Percentiles rank a stretch among this genome's conserved stretches.
Conservation (phyloP, 208 protist genomes). For the Tritrichomonas foetus region DNA sequence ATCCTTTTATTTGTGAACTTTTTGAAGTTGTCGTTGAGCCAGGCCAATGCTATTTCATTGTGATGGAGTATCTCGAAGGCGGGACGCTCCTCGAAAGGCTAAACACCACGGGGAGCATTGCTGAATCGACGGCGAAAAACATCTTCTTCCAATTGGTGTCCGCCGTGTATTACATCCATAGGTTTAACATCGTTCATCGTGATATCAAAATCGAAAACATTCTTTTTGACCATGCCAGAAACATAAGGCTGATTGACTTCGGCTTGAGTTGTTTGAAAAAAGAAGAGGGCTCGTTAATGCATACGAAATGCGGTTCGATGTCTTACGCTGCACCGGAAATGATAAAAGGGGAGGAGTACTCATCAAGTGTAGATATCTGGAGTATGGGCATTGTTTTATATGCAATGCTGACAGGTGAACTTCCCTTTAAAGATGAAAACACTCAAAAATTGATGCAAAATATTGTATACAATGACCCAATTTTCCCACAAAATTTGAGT, state of each 20-base stretch:
- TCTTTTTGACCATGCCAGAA: not conserved
- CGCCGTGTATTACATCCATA: not conserved
- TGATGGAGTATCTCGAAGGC: not conserved
- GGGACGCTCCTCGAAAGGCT: not conserved
- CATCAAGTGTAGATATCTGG: not conserved
- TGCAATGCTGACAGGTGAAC: not conserved
- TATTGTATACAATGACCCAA: not conserved
- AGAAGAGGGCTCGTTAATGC: not conserved
- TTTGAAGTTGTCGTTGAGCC: not conserved
- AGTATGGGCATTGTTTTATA: not conserved
- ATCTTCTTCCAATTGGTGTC: not conserved
- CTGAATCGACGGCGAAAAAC: not conserved
- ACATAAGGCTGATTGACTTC: not conserved
- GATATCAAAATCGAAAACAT: constrained; percentile 36
- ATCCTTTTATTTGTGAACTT: not conserved
- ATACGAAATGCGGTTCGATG: not conserved
- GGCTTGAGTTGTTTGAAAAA: not conserved
- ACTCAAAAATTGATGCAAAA: not conserved
- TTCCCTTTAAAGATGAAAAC: not conserved
- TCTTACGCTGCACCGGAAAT: not conserved
- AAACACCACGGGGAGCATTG: not conserved
- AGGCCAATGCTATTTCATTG: not conserved
- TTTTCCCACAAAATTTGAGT: not conserved
- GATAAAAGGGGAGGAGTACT: not conserved
- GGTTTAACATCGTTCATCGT: not conserved